Conservation (phyloP, 169 alveolate species). For the Plasmodium knowlesi region DNA sequence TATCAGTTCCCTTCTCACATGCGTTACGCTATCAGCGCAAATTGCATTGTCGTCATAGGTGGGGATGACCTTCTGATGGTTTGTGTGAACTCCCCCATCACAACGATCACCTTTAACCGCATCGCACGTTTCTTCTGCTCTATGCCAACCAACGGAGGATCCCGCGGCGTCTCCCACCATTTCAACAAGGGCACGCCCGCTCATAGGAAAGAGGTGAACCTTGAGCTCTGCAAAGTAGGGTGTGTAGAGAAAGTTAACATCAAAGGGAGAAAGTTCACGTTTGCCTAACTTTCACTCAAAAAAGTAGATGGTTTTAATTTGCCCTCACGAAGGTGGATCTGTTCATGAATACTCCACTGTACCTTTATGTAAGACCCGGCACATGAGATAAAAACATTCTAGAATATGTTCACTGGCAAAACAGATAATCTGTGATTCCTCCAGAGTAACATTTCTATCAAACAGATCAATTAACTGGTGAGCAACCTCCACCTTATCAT, state of each 20-base stretch:
- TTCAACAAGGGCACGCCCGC: not conserved
- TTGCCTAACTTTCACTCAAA: not conserved
- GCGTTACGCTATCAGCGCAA: not conserved
- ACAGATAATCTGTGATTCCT: not conserved
- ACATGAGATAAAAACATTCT: not conserved
- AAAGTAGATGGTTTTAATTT: not conserved
- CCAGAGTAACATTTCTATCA: not conserved
- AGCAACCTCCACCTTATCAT: not conserved
- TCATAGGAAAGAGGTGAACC: not conserved
- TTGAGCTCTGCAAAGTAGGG: not conserved
- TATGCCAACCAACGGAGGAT: not conserved
- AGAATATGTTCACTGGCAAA: not conserved
- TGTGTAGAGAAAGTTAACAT: not conserved
- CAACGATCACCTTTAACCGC: not conserved
- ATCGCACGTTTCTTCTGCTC: not conserved
- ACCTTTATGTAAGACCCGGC: not conserved
- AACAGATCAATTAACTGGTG: not conserved
- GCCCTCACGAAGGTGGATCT: not conserved
- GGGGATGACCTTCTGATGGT: not conserved
- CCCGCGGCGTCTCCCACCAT: not conserved
- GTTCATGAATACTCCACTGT: not conserved
- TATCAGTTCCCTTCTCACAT: not conserved
- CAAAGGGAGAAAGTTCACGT: not conserved
- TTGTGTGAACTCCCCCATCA: not conserved
- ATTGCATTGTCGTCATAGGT: not conserved